phyloP scores from a whole-genome alignment of 2,329 filamentous ascomycete species.

The Mariannaea sp. region DNA sequence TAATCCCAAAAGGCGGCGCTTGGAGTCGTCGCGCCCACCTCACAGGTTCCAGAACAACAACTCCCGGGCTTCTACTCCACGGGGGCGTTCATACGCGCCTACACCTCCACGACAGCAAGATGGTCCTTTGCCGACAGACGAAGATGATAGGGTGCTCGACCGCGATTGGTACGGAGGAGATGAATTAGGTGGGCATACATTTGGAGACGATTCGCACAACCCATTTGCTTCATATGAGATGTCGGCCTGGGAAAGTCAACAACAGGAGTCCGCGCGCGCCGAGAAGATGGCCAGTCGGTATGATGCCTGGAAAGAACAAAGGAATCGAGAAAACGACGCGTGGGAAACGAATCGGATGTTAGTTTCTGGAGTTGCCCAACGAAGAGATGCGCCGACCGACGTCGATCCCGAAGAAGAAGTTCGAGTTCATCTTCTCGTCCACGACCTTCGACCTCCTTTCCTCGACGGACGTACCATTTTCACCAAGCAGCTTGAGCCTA shows the following conservation, averaged over 20 bases:
- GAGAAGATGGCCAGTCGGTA: slow-evolving; percentile 79
- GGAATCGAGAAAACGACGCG: slow-evolving; percentile 92
- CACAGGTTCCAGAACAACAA: slow-evolving; percentile 42
- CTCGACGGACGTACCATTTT: slow-evolving; percentile 94
- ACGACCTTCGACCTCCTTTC: slow-evolving; percentile 93
- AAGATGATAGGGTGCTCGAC: slow-evolving; percentile 77
- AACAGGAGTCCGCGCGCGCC: slow-evolving; percentile 76
- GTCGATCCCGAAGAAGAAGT: slow-evolving; percentile 93
- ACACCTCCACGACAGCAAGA: slow-evolving; percentile 49
- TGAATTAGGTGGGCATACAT: slow-evolving; percentile 78
- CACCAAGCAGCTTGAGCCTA: slow-evolving; percentile 94
- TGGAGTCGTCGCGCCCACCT: slow-evolving; percentile 41
- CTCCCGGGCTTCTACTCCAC: slow-evolving; percentile 43
- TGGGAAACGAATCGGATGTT: slow-evolving; percentile 99
- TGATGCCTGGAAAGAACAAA: slow-evolving; percentile 75
- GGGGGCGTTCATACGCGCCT: slow-evolving; percentile 46
- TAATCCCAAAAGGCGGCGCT: slow-evolving; percentile 47
- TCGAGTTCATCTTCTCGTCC: slow-evolving; percentile 86
- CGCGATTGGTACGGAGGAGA: slow-evolving; percentile 93
- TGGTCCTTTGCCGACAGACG: slow-evolving; percentile 65
- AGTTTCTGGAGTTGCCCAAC: slow-evolving; percentile 91
- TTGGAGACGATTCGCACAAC: slow-evolving; percentile 92
- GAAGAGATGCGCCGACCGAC: slow-evolving; percentile 78
- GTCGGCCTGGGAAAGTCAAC: slow-evolving; percentile 73
- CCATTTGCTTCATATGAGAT: slow-evolving; percentile 81